Conservation (phyloP, 139 green algal species). For the Desmodesmus armatus region DNA sequence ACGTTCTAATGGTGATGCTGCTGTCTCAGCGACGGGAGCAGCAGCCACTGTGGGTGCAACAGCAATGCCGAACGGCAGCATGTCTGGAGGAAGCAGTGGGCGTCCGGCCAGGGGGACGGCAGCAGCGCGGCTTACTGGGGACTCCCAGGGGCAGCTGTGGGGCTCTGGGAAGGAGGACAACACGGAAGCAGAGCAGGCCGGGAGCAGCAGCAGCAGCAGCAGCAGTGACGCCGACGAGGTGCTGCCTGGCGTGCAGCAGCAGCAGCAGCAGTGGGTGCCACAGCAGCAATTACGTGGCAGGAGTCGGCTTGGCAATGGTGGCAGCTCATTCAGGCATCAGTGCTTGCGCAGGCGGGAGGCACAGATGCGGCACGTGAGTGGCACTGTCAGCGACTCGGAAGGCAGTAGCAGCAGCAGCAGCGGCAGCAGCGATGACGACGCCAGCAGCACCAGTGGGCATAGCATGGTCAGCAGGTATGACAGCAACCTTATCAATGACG, state of each 20-base stretch:
- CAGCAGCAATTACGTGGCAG: background rate
- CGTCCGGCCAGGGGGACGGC: background rate
- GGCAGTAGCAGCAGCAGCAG: slow-evolving; percentile 4
- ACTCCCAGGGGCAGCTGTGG: background rate
- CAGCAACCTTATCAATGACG: too few species aligned
- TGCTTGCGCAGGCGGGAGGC: background rate
- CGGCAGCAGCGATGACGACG: slow-evolving; percentile 12
- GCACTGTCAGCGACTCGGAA: background rate
- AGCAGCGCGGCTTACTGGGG: background rate
- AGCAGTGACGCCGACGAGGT: background rate
- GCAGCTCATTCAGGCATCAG: background rate
- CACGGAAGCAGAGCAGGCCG: background rate
- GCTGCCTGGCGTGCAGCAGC: background rate
- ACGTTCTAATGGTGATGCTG: too few species aligned
- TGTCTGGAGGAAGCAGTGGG: too few species aligned
- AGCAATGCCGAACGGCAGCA: too few species aligned
- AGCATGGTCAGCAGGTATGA: background rate
- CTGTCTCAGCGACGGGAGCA: too few species aligned
- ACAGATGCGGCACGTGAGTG: background rate
- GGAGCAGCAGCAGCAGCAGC: background rate
- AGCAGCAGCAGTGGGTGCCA: background rate
- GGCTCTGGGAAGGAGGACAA: background rate
- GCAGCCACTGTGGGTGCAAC: too few species aligned
- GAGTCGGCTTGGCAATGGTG: background rate
- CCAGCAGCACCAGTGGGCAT: slow-evolving; percentile 7